A percentile compares a stretch with the other conserved stretches of the same genome.
Evolutionary conservation across 192 early-diverging fungal species (phyloP).

Genomic region (Podila horticola): DNA sequence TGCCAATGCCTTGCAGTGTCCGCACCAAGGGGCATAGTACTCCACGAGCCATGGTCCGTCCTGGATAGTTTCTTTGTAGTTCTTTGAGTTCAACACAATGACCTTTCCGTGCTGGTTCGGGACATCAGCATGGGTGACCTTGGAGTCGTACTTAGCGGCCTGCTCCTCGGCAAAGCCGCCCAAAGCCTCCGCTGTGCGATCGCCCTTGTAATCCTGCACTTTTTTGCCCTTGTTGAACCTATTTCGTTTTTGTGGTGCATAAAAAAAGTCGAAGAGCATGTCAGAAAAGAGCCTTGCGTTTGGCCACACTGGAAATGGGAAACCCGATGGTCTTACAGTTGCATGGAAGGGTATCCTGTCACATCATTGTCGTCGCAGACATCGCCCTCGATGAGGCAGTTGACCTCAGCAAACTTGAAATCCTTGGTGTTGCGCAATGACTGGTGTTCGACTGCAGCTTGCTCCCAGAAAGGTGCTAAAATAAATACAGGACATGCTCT

Average conservation of each 20-base stretch:
- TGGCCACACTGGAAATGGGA: background rate
- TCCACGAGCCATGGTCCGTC: constrained; percentile 85
- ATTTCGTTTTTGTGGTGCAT: too few relatives aligned
- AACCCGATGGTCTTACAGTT: constrained; percentile 53
- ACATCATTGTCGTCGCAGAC: constrained; percentile 71
- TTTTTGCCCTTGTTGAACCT: constrained; percentile 45
- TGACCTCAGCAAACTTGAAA: constrained; percentile 75
- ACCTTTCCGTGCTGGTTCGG: constrained; percentile 65
- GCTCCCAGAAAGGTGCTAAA: constrained; percentile 60
- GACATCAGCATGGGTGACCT: background rate
- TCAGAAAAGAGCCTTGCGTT: background rate
- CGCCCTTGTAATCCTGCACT: constrained; percentile 44
- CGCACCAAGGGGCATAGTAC: constrained; percentile 93
- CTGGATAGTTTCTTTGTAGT: constrained; percentile 62
- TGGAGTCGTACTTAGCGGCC: constrained; percentile 31
- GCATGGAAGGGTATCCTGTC: constrained; percentile 66
- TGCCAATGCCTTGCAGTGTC: constrained; percentile 86
- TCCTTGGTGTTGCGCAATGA: constrained; percentile 39
- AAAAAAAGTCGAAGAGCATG: background rate
- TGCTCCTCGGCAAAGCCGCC: constrained; percentile 23
- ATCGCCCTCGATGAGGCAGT: constrained; percentile 72
- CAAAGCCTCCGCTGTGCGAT: constrained; percentile 24
- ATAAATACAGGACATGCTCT: background rate
- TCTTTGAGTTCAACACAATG: constrained; percentile 62
- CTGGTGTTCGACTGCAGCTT: constrained; percentile 52